phyloP scores from a whole-genome alignment of 2,329 filamentous ascomycete genomes.

The Atkinsonella hypoxylon region DNA sequence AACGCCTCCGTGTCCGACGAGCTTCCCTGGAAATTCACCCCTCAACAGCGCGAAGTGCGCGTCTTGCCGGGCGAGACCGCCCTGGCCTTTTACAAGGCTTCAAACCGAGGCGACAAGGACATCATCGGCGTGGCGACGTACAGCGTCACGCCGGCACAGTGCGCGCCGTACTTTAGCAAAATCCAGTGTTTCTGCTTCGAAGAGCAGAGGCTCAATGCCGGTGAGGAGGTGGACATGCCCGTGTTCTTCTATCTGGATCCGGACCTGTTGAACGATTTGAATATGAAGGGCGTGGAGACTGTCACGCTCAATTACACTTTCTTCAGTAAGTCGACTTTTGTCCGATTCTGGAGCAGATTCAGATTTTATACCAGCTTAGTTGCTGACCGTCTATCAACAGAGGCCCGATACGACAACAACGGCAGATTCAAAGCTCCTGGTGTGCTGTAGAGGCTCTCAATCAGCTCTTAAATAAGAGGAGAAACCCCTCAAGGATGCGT shows the following conservation, averaged over 20 bases:
- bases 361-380: too few relatives aligned
- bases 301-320: constrained; percentile 97
- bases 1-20: constrained; percentile 91
- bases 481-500: neutral
- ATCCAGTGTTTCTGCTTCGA: constrained; percentile 99
- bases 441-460: constrained; percentile 8
- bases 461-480: neutral
- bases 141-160: constrained; percentile 89
- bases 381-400: constrained; percentile 13
- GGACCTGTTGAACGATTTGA: constrained; percentile 81
- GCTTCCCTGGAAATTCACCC: constrained; percentile 92
- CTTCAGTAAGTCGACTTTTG: constrained; percentile 92
- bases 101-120: constrained; percentile 78
- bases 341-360: too few relatives aligned
- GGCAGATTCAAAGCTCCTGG: constrained; percentile 29
- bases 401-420: constrained; percentile 35
- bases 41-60: constrained; percentile 91
- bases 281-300: constrained; percentile 88
- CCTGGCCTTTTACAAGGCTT: constrained; percentile 93
- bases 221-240: constrained; percentile 98
- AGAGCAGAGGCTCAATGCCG: constrained; percentile 84
- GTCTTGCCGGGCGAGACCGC: constrained; percentile 95
- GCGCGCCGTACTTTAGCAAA: constrained; percentile 97
- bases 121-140: constrained; percentile 98
- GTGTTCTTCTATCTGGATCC: constrained; percentile 99